Evolutionary conservation across 331 rosid species (phyloP).

Genomic region (Quercus phellos): DNA sequence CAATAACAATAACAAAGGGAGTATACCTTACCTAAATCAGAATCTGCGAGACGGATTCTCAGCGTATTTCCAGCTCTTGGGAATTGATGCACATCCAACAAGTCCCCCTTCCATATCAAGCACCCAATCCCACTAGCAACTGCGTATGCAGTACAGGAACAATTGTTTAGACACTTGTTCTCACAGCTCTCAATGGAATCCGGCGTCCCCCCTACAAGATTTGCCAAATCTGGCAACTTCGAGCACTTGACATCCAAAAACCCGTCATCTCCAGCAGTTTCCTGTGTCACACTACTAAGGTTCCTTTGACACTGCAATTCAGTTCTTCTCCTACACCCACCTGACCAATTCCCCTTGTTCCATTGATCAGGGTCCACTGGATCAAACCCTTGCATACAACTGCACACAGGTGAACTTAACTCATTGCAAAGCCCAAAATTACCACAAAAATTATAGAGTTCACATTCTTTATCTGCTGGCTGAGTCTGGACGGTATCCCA

Average conservation of each 20-base stretch:
- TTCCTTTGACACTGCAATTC: slow-evolving; percentile 37
- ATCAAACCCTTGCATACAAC: slow-evolving; percentile 56
- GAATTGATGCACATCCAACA: slow-evolving; percentile 50
- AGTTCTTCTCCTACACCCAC: slow-evolving; percentile 61
- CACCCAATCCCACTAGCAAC: slow-evolving; percentile 64
- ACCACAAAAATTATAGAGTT: slow-evolving; percentile 70
- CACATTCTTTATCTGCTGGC: slow-evolving; percentile 50
- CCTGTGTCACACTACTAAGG: slow-evolving; percentile 8
- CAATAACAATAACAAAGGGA: neutral
- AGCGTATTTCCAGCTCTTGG: slow-evolving; percentile 38
- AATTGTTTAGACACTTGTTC: slow-evolving; percentile 33
- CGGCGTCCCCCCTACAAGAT: neutral
- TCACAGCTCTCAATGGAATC: slow-evolving; percentile 24
- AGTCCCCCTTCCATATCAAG: slow-evolving; percentile 47
- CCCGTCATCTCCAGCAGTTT: slow-evolving; percentile 46
- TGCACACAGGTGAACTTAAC: slow-evolving; percentile 27
- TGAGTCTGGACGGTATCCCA: slow-evolving; percentile 41
- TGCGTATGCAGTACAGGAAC: slow-evolving; percentile 61
- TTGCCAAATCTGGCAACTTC: slow-evolving; percentile 76
- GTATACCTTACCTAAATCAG: slow-evolving; percentile 61
- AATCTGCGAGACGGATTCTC: slow-evolving; percentile 51
- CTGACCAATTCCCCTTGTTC: slow-evolving; percentile 37
- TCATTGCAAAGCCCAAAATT: slow-evolving; percentile 43
- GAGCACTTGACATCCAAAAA: slow-evolving; percentile 21
- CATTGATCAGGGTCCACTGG: slow-evolving; percentile 28